phyloP scores from a whole-genome alignment of 371 early-diverging fungal species.

The Lichtheimia ramosa region DNA sequence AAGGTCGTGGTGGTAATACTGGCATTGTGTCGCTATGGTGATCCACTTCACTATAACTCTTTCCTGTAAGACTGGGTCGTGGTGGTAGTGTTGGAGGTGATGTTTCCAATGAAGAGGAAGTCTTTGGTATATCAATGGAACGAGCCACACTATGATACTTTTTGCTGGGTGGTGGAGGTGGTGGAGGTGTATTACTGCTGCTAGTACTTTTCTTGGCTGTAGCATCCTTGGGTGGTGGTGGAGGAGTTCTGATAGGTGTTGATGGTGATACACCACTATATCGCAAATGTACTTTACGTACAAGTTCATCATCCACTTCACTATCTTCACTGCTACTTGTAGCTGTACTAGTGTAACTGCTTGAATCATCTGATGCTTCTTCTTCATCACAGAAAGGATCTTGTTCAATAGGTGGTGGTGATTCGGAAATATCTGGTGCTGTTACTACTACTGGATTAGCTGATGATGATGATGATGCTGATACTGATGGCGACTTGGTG shows the following conservation, averaged over 20 bases:
- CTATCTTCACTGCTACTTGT: constrained; percentile 11
- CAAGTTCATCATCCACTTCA: constrained; percentile 9
- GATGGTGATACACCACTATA: constrained; percentile 2
- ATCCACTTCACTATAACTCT: neutral
- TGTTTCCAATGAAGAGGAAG: constrained; percentile 4
- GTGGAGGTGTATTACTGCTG: constrained; percentile 29
- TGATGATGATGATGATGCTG: neutral
- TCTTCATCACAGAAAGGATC: constrained; percentile 21
- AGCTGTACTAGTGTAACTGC: neutral
- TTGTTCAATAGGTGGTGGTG: neutral
- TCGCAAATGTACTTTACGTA: constrained; percentile 11
- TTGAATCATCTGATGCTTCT: constrained; percentile 1
- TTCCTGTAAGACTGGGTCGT: constrained; percentile 1
- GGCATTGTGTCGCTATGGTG: constrained; percentile 20
- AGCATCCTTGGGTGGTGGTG: constrained; percentile 15
- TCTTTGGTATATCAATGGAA: constrained; percentile 6
- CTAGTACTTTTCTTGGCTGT: constrained; percentile 8
- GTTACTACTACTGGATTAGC: neutral
- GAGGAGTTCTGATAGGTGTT: neutral
- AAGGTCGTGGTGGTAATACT: constrained; percentile 38
- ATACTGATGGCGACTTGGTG: no score
- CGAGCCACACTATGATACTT: constrained; percentile 36
- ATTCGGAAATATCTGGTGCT: neutral
- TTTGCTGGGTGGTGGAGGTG: constrained; percentile 43
- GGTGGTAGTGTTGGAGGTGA: constrained; percentile 19